Conservation (phyloP, 169 alveolate species). For the Pseudocohnilembus persalinus region DNA sequence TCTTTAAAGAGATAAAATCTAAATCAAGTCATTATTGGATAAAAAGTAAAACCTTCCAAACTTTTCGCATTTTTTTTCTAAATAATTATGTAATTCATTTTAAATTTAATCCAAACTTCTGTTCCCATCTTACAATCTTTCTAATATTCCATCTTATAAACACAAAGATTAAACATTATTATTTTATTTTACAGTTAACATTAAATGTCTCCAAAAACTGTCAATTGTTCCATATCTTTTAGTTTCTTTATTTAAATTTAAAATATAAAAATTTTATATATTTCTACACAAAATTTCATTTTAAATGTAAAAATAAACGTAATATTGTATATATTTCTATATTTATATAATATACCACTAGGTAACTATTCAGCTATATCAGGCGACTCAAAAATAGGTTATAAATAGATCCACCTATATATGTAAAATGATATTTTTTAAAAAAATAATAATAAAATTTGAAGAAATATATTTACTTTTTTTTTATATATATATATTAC, state of each 20-base stretch:
- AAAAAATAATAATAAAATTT: too few relatives aligned
- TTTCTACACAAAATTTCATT: too few relatives aligned
- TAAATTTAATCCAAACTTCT: slow-evolving; percentile 89
- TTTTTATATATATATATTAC: not conserved
- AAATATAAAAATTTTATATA: too few relatives aligned
- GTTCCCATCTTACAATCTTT: slow-evolving; percentile 88
- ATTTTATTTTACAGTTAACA: slow-evolving; percentile 82
- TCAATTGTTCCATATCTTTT: slow-evolving; percentile 92
- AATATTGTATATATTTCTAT: too few relatives aligned
- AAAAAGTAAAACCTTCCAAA: slow-evolving; percentile 90
- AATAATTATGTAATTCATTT: slow-evolving; percentile 88
- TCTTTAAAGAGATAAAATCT: slow-evolving; percentile 84
- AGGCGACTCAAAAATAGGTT: slow-evolving; percentile 93
- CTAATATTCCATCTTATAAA: slow-evolving; percentile 88
- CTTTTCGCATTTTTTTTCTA: slow-evolving; percentile 90
- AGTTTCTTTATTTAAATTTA: too few relatives aligned
- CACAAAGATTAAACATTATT: slow-evolving; percentile 82
- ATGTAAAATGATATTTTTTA: too few relatives aligned
- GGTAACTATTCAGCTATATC: slow-evolving; percentile 92
- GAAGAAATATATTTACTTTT: too few relatives aligned
- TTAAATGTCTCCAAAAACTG: slow-evolving; percentile 88
- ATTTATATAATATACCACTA: slow-evolving; percentile 57
- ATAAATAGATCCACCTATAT: slow-evolving; percentile 91
- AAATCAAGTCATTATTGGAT: slow-evolving; percentile 84
- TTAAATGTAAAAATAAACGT: not conserved